phyloP scores from a whole-genome alignment of 116 monocot species.

The Papilionanthe hybrid region DNA sequence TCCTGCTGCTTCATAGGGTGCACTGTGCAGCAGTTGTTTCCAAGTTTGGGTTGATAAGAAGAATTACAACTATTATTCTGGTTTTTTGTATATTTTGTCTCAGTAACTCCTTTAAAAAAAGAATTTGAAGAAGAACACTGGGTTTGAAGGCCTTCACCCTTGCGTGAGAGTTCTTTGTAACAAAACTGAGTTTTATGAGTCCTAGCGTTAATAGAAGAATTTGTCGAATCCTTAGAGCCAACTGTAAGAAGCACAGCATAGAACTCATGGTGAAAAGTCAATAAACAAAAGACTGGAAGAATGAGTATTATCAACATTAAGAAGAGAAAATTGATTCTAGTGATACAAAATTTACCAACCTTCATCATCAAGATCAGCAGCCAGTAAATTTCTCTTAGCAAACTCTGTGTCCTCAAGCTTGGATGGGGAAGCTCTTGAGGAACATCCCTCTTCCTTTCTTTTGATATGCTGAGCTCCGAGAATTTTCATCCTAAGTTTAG shows the following conservation, averaged over 20 bases:
- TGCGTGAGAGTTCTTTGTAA: neutral
- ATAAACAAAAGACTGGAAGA: neutral
- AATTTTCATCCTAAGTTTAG: conserved; percentile 54
- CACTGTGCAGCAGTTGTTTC: conserved; percentile 15
- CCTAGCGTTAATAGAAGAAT: conserved; percentile 1
- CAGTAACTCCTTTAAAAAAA: conserved; percentile 10
- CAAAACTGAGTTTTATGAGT: neutral
- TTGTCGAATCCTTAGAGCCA: conserved; percentile 2
- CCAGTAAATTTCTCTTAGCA: conserved; percentile 51
- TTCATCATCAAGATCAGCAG: conserved; percentile 19
- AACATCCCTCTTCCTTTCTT: conserved; percentile 31
- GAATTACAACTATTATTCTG: conserved; percentile 1
- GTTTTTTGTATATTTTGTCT: neutral
- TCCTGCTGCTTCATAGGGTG: conserved; percentile 17
- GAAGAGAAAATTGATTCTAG: neutral
- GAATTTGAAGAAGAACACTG: conserved; percentile 4
- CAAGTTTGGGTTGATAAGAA: conserved; percentile 10
- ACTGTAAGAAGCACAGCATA: neutral
- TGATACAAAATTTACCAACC: conserved; percentile 5
- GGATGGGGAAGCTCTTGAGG: conserved; percentile 49
- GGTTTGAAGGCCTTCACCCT: neutral
- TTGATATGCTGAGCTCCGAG: conserved; percentile 33
- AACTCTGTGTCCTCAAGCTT: conserved; percentile 38
- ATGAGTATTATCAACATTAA: no score
- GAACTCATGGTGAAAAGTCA: neutral